Evolutionary conservation across 2,329 filamentous ascomycete genomes (phyloP), one percentile per base, ranked within the genome.

Genomic region (Botrytis paeoniae): DNA sequence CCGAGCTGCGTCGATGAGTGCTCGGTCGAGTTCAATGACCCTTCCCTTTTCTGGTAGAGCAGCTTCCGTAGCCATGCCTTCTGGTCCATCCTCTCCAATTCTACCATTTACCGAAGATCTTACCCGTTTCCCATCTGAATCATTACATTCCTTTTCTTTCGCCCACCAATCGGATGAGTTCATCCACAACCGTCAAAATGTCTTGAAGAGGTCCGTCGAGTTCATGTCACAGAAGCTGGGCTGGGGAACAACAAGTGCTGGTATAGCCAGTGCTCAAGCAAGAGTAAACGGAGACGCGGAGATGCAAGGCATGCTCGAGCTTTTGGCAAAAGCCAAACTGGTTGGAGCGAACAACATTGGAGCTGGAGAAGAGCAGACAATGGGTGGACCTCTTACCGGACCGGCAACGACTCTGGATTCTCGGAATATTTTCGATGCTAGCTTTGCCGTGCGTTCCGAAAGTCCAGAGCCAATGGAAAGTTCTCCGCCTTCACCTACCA

Each of bases 141-240:
- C 96, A 9, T 85, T 99, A 64, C 96, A 99, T 83, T 99, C 96
- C 2, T 99, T 99, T 84, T 98, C 95, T 20, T 99, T 99, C 82
- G 94, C 96, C 59, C 93, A 97, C 78, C 95, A 97, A 82, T 95
- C 95, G 4, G 95, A 97, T 80, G 95, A 98, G 75, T 90, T 94
- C 75, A 87, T 98, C 72, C 93, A 97, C 81, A 97, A 89, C 81
- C 92, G 96, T 71, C 95, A 98, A 81, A 97, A 94, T 85, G 92
- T 97, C 48, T 82, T 99, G 79, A 97, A 97, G 83, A 89, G 95
- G 74, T 97, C 95, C 14, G 91, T 98, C 80, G 96, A 98, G 82
- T 98, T 98, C 80, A 97, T 99, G 92, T 79, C 79, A 43, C 94
- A 98, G 81, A 93, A 93, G 76, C 88, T 97, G 83, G 93, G 93